Base-by-base conservation (phyloP, 2,329 filamentous ascomycete genomes). In the Cryphonectria naterciae region DNA sequence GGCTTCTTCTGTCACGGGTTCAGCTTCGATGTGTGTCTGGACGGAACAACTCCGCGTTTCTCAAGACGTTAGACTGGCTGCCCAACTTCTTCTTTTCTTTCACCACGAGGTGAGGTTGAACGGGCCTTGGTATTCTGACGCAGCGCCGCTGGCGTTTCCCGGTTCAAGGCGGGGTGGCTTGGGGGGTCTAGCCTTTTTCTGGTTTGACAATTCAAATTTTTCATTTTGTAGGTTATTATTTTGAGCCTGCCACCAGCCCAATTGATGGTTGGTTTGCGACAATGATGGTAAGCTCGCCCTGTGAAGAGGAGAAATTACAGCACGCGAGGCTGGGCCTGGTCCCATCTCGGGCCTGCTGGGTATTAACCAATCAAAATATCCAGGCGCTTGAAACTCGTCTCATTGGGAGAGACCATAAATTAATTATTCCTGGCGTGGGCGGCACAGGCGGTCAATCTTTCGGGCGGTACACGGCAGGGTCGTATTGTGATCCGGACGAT, bases 181-280 rank as follows among this genome's bases (percentile, higher is more conserved):
- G 78, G 77, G 77, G 77, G 76, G 76, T 69, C 71, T 76, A 70
- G 49, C 60, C 65, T 58, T 37, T 56, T 72, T 60, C 73, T 78
- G 74, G 80, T 81, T 80, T 76, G 75, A 75, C 75, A 76, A 76
- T 77, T 68, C 70, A 76, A 76, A 76, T 77, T 68, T 69, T 32
- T 22, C 10, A 19, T 32, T 35, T 28, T 11, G 32, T 32, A 32
- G 32, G 4, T 32, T 32, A 32, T 32, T 32, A 32, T 4, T 10
- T 67, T 13, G 52, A n/a, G 68, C 61, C 25, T 62, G 49, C 54
- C 66, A 63, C n/a, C 49, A 13, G 25, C 61, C 41, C 68, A 41
- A 41, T 72, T 72, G 65, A 74, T 70, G 72, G 74, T 75, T 75
- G 74, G 73, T 64, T 74, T 67, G 65, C 69, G 61, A 65, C 67